Evolutionary conservation across 2,329 filamentous ascomycete genomes (phyloP).

Genomic region (Metarhizium rileyi): DNA sequence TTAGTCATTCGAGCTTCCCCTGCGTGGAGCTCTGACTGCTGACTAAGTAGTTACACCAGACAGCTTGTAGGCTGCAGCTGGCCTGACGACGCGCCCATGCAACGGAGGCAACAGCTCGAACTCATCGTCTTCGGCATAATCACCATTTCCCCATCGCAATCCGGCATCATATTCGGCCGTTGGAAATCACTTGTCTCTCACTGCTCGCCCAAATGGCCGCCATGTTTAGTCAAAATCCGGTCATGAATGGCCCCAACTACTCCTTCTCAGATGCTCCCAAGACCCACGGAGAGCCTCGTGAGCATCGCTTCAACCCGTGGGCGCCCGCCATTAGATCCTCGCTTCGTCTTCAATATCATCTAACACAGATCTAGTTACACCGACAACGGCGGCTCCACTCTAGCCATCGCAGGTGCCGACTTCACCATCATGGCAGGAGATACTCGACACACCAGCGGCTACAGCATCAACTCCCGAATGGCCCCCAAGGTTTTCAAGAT

Average conservation of each 20-base stretch:
- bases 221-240: conserved; percentile 61
- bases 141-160: background rate
- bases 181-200: no score
- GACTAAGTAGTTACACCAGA: no score
- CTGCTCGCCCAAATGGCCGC: conserved; percentile 40
- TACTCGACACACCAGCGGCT: conserved; percentile 89
- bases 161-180: background rate
- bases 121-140: background rate
- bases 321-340: conserved; percentile 18
- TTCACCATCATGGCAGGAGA: conserved; percentile 97
- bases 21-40: conserved; percentile 10
- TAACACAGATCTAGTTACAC: conserved; percentile 59
- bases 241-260: conserved; percentile 61
- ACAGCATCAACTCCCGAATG: conserved; percentile 97
- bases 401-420: conserved; percentile 87
- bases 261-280: conserved; percentile 54
- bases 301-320: conserved; percentile 92
- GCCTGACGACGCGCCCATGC: conserved; percentile 25
- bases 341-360: background rate
- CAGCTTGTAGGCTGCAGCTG: no score
- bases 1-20: conserved; percentile 34
- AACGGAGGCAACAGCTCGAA: conserved; percentile 11
- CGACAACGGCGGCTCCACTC: conserved; percentile 93
- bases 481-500: conserved; percentile 96
- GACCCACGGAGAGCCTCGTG: conserved; percentile 44